Evolutionary conservation across 352 stramenopile genomes (phyloP), one percentile per base, ranked within the genome.

Genomic region (Pilasporangium apinafurcum): DNA sequence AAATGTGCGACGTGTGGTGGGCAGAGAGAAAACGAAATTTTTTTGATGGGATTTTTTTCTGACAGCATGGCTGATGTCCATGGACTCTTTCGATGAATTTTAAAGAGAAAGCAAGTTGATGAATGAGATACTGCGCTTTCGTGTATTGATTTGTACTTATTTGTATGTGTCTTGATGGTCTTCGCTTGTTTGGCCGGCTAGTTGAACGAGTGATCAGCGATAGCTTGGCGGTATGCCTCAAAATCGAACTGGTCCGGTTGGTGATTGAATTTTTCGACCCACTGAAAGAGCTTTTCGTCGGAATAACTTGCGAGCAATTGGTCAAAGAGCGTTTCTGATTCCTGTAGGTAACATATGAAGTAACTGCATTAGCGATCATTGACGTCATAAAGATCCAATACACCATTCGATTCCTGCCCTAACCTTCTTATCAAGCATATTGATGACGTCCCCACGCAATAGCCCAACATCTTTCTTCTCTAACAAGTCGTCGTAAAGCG

Each of bases 211-310:
- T n/a, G n/a, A n/a, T n/a, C n/a, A n/a, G n/a, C n/a, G n/a, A n/a
- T n/a, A n/a, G n/a, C n/a, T n/a, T n/a, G 21, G 14, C 82, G 71
- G 55, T 90, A 93, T 27, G 62, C 52, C 29, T 92, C 80, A 62
- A 92, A 93, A 52, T 92, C 79, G 47, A 95, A 95, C 37, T 88
- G 55, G 12, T 87, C 61, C 2, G 82, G 82, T 27, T 67, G 59
- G 60, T 93, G 74, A 57, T 95, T 95, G 64, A 95, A 93, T 51
- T 82, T 81, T 56, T 92, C 62, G 1, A 95, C 79, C 41, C 68
- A 80, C 6, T 77, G 48, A 48, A 68, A 88, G 16, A 88, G 65
- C 44, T 69, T 53, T 18, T 88, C 67, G 50, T 86, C 63, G 17
- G 70, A 56, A 54, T 95, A 95, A 37, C 74, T 83, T 16, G 53